Conservation (phyloP, 1,284 basidiomycete genomes). For the Pseudozyma flocculosa region DNA sequence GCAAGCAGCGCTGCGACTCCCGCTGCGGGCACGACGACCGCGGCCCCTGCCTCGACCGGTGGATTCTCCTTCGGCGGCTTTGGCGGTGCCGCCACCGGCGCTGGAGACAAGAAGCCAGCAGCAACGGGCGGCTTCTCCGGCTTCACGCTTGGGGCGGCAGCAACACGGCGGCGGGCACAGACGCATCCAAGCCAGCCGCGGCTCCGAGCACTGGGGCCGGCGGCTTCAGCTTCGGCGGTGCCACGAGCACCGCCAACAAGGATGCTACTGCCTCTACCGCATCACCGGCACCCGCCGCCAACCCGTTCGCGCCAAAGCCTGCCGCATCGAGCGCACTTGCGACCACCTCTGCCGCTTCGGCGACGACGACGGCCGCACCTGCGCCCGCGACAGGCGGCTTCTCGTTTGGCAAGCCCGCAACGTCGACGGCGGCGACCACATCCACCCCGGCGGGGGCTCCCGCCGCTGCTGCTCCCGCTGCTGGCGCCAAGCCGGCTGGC, state of each 20-base stretch:
- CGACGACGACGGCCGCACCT: slow-evolving; percentile 20
- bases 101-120: neutral
- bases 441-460: slow-evolving; percentile 27
- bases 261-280: slow-evolving; percentile 9
- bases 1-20: neutral
- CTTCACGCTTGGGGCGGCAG: neutral
- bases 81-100: slow-evolving; percentile 19
- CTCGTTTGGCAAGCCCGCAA: slow-evolving; percentile 37
- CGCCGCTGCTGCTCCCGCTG: slow-evolving; percentile 12
- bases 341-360: slow-evolving; percentile 11
- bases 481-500: slow-evolving; percentile 40
- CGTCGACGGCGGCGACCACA: slow-evolving; percentile 48
- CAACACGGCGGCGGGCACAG: neutral
- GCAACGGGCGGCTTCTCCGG: slow-evolving; percentile 4
- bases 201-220: slow-evolving; percentile 22
- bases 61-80: slow-evolving; percentile 39
- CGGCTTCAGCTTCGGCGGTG: slow-evolving; percentile 26
- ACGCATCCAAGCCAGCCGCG: slow-evolving; percentile 1
- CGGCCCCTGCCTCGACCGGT: slow-evolving; percentile 13
- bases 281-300: neutral
- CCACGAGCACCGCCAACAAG: slow-evolving; percentile 13
- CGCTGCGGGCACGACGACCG: neutral
- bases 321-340: slow-evolving; percentile 2
- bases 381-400: slow-evolving; percentile 32
- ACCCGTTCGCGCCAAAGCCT: neutral